Percentiles rank a stretch among this genome's conserved stretches.
Conservation (phyloP, 345 rosid genomes). For the Pelargonium nanum region DNA sequence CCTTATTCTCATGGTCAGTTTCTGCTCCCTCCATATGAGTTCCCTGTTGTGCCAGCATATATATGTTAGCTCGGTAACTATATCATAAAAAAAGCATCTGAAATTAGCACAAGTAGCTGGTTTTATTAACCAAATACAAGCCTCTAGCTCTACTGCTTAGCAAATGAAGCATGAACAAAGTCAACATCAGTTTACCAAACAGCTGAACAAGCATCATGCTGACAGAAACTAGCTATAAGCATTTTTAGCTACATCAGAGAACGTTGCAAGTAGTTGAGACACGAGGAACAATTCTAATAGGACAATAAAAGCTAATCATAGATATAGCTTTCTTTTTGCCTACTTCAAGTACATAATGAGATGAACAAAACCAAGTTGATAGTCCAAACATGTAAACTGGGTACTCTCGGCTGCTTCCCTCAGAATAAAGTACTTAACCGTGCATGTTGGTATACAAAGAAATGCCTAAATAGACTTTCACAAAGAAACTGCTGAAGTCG, state of each 20-base stretch:
- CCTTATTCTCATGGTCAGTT: constrained; percentile 22
- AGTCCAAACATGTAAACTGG: neutral
- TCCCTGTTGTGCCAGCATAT: constrained; percentile 22
- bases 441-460: no score
- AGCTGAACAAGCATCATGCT: neutral
- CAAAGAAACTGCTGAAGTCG: no score
- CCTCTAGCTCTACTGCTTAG: neutral
- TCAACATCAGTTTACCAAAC: neutral
- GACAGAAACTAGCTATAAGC: neutral
- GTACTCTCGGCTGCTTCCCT: neutral
- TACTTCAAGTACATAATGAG: neutral
- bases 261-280: no score
- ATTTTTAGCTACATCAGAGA: neutral
- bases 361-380: neutral
- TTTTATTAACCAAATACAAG: neutral
- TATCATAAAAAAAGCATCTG: neutral
- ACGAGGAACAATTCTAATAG: no score
- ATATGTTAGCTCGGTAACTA: neutral
- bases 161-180: neutral
- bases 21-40: constrained; percentile 22
- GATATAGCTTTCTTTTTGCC: neutral
- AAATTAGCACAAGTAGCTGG: constrained; percentile 16
- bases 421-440: neutral
- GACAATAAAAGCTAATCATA: neutral
- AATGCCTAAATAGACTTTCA: no score